These are phyloP conservation scores for Chlorella sorokiniana DNA, from an alignment of 139 green algal species.

Conservation along the genomic window DNA sequence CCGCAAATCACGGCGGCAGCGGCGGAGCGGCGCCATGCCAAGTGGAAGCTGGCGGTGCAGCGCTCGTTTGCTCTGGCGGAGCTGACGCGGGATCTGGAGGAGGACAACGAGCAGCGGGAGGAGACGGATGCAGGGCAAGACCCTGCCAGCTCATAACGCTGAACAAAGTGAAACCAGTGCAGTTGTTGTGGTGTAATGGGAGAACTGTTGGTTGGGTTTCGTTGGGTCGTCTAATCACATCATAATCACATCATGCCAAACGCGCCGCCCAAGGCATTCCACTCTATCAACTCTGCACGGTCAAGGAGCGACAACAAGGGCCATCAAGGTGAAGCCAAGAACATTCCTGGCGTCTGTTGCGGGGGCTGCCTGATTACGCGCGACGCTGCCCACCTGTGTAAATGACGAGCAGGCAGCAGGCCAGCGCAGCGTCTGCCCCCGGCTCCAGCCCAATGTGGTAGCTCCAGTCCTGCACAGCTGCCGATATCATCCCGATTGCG, in stretches of 20 bases:
- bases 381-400: no score
- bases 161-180: no score
- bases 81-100: conserved; percentile 38
- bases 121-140: not conserved
- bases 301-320: no score
- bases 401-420: not conserved
- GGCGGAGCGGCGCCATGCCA: conserved; percentile 48
- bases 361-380: no score
- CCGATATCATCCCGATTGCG: conserved; percentile 2
- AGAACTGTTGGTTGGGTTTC: no score
- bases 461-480: not conserved
- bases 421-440: conserved; percentile 8
- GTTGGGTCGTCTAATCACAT: no score
- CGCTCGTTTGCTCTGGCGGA: conserved; percentile 69
- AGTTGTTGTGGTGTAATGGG: no score
- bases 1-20: conserved; percentile 37
- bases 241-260: not conserved
- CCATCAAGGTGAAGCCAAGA: no score
- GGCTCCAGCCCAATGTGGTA: conserved; percentile 7
- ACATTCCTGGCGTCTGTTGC: no score
- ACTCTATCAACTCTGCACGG: not conserved
- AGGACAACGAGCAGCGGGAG: conserved; percentile 9
- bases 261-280: not conserved
- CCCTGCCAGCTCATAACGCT: not conserved
- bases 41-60: conserved; percentile 78